Evolutionary conservation across 225 moss, liverwort and hornwort genomes (phyloP), one percentile per base, ranked within the genome.

Genomic region (Physcomitrellopsis africana): DNA sequence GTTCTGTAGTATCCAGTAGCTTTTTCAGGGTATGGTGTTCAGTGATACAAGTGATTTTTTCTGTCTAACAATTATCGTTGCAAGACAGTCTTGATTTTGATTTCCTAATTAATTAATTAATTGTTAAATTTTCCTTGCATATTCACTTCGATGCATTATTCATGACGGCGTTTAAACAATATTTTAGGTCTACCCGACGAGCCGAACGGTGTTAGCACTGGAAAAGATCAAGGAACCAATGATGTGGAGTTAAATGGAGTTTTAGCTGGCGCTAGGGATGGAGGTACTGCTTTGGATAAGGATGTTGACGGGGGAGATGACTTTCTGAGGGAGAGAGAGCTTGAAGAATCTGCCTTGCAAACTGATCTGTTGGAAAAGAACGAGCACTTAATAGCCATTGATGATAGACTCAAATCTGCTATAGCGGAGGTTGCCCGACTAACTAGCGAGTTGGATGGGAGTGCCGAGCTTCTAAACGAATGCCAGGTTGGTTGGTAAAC

Each of bases 401-500:
- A 99, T 24, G 92, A 88, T 23, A 88, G 88, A 80, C 84, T 93
- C 48, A 86, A 86, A 74, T 77, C 84, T 75, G 87, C 87, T 48
- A 60, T 89, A 78, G 82, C 85, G 45, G 93, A 95, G 85, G 79
- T 86, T 51, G 81, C 76, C 26, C 90, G 79, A 72, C 65, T 90
- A 4, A 89, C 83, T 15, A 68, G 82, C 71, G 87, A 93, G 77
- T 67, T 95, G 76, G 89, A 89, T 3, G 90, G 86, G 68, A 99
- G 81, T 32, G 78, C 78, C 43, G 95, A 92, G 66, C 93, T 95
- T 66, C 49, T 99, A 45, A 93, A 86, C 63, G 95, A 99, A 85
- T 99, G 93, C 82, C 95, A 95, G 93, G 92, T 92, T 51, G 52
- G 84, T 80, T 27, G 2, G 32, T 37, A 37, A 37, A 37, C 32